Evolutionary conservation across 2,329 filamentous ascomycete genomes (phyloP).

Genomic region (Zymoseptoria ardabiliae): DNA sequence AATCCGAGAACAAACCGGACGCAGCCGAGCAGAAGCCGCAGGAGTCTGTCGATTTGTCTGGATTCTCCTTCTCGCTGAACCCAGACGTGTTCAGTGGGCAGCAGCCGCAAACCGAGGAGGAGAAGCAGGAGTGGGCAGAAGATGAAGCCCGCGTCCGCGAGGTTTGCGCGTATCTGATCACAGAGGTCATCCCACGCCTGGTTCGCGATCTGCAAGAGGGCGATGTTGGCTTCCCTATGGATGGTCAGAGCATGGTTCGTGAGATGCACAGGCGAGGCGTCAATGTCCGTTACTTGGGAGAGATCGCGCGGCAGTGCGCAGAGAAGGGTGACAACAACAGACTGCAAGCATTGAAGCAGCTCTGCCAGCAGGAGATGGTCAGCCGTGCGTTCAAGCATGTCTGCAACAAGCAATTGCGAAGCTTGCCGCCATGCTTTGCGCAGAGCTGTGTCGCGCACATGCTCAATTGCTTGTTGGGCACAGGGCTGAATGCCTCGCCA

Average conservation of each 20-base stretch:
- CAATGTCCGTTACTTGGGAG: conserved; percentile 93
- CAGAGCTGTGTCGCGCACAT: conserved; percentile 75
- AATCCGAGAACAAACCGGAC: conserved; percentile 16
- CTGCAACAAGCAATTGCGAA: conserved; percentile 68
- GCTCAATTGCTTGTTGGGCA: conserved; percentile 85
- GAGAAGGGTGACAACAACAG: conserved; percentile 57
- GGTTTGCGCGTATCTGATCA: conserved; percentile 69
- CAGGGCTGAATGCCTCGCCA: conserved; percentile 67
- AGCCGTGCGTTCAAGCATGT: conserved; percentile 94
- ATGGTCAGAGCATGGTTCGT: conserved; percentile 81
- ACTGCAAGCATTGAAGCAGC: conserved; percentile 66
- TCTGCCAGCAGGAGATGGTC: conserved; percentile 87
- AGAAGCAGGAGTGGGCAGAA: conserved; percentile 72
- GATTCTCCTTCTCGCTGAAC: conserved; percentile 84
- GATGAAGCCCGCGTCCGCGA: conserved; percentile 86
- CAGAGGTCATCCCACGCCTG: conserved; percentile 74
- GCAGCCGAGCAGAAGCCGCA: conserved; percentile 33
- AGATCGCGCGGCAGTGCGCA: conserved; percentile 59
- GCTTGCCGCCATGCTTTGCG: conserved; percentile 72
- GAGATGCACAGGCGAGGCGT: conserved; percentile 94
- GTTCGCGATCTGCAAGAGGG: conserved; percentile 82
- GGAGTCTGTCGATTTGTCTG: conserved; percentile 74
- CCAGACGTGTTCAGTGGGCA: conserved; percentile 95
- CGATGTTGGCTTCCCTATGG: conserved; percentile 96
- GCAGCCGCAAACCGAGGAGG: conserved; percentile 77